Base-by-base conservation (phyloP, 108 stramenopile genomes). In the Nitzschia inconspicua region DNA sequence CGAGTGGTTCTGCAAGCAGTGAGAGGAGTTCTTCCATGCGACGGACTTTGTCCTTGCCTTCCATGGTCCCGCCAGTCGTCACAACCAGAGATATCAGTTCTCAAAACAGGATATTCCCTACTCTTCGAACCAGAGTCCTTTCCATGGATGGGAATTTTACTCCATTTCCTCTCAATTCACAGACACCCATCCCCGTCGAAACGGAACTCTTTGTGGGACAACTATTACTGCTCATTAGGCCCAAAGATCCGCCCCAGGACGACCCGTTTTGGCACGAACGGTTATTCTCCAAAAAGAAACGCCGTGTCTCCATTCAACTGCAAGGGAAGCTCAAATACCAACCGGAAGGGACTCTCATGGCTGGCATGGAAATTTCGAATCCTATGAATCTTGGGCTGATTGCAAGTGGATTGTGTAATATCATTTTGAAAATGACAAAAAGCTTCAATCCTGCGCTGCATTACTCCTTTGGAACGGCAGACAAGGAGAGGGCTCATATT, bases 261-360 rank as follows among this genome's bases (percentile, higher is more conserved):
- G 82, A 83, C 67, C 76, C 71, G 40, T 80, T 70, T 44, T 80
- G 77, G 67, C 68, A 77, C 40, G 75, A 78, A 48, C 50, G 52
- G 13, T 55, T 83, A 34, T 85, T 76, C 65, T 62, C 66, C 29
- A 75, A 80, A 60, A 79, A 83, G 63, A 70, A 79, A 63, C 72
- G 81, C 37, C 71, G 75, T 13, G 59, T 81, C 25, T 65, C 86
- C 24, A 52, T 88, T 18, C 86, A 89, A 72, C 53, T 89, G 3
- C 92, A 94, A 56, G 92, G 92, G 29, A 80, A 82, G 25, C 86
- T 94, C 72, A 88, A 86, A 63, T 43, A 60, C 22, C 31, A 60
- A 36, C 92, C 92, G 1, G 56, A 55, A n/a, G 87, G 88, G 9
- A 53, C 60, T 20, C 22, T 94, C 6, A 90, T 56, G 52, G 73